Conservation (phyloP, 441 rosid species). For the Erodium chrysanthum region DNA sequence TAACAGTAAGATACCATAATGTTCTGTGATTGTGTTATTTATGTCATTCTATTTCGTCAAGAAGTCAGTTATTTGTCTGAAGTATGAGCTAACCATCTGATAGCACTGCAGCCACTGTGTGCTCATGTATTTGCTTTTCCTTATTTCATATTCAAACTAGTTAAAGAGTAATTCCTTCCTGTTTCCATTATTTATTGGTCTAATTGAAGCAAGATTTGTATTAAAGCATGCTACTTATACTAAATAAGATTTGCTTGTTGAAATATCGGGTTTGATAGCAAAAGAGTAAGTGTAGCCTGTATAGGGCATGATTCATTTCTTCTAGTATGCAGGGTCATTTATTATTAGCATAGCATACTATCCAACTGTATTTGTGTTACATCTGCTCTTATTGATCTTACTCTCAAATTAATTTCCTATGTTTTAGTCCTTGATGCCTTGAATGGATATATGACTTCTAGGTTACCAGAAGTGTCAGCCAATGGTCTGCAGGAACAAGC, state of each 20-base stretch:
- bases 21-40: not conserved
- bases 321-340: not conserved
- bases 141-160: not conserved
- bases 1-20: not conserved
- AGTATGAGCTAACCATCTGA: not conserved
- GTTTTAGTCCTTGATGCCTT: not conserved
- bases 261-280: not conserved
- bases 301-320: not conserved
- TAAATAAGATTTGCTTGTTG: not conserved
- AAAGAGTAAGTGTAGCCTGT: not conserved
- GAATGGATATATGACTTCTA: constrained; percentile 8
- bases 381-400: not conserved
- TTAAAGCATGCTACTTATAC: not conserved
- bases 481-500: constrained; percentile 70
- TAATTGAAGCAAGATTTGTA: not conserved
- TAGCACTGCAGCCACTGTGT: not conserved
- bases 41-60: not conserved
- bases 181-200: not conserved
- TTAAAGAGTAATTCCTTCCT: not conserved
- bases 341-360: not conserved
- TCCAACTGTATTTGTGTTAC: not conserved
- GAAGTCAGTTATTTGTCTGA: not conserved
- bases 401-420: not conserved
- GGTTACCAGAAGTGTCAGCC: constrained; percentile 59
- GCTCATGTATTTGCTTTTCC: not conserved